These are phyloP conservation scores for Enterocytospora artemiae DNA, from an alignment of 371 early-diverging fungal species.

Conservation along the genomic window DNA sequence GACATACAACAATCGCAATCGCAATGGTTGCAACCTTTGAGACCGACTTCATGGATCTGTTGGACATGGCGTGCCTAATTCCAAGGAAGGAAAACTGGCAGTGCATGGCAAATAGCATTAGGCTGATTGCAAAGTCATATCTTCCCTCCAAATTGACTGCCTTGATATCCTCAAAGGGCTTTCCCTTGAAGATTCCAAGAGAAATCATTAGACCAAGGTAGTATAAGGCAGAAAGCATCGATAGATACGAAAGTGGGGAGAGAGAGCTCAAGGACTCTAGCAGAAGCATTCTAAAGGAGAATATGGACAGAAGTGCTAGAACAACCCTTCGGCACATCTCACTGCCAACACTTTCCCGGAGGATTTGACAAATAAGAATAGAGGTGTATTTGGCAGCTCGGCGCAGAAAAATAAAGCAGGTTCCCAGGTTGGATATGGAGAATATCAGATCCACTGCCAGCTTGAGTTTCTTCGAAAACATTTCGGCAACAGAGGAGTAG, in stretches of 20 bases:
- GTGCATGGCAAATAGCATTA: slow-evolving; percentile 1
- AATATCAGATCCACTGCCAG: slow-evolving; percentile 12
- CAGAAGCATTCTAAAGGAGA: background rate
- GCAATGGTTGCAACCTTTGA: background rate
- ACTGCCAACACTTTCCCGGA: background rate
- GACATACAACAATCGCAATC: no score
- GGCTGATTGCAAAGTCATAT: background rate
- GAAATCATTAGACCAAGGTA: background rate
- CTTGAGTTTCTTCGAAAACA: background rate
- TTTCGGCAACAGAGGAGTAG: slow-evolving; percentile 17
- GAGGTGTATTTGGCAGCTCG: background rate
- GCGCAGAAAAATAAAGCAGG: slow-evolving; percentile 15
- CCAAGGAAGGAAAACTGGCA: slow-evolving; percentile 8
- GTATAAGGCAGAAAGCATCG: background rate
- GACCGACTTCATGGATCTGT: no score
- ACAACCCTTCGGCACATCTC: background rate
- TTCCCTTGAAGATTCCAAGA: background rate
- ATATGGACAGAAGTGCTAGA: background rate
- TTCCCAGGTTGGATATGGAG: slow-evolving; percentile 13
- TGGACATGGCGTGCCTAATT: background rate
- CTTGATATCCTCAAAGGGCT: background rate
- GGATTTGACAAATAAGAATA: background rate
- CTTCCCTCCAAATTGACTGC: no score
- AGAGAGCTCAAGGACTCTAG: slow-evolving; percentile 12
- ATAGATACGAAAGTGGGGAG: background rate